These are phyloP conservation scores for Angomonas desouzai DNA, from an alignment of 208 protist species.

Conservation along the genomic window DNA sequence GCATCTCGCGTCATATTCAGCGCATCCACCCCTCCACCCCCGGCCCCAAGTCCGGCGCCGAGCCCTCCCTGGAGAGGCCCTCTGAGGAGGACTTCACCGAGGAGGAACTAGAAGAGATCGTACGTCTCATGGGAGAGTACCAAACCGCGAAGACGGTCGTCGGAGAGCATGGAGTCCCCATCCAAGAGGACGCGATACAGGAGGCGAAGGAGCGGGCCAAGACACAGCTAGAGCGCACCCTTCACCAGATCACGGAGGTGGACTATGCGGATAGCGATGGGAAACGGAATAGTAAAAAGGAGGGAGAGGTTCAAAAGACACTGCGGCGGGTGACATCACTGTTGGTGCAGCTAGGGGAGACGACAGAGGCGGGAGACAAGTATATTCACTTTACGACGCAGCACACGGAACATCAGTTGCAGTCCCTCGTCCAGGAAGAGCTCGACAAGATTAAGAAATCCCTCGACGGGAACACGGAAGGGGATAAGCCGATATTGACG, in stretches of 20 bases:
- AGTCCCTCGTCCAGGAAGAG: conserved; percentile 62
- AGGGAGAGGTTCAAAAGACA: not conserved
- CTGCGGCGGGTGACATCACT: conserved; percentile 29
- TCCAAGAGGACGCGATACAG: not conserved
- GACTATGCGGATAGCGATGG: conserved; percentile 18
- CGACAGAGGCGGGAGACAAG: conserved; percentile 26
- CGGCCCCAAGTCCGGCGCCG: not conserved
- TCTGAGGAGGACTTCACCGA: not conserved
- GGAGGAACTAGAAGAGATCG: conserved; percentile 41
- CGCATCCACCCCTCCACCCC: conserved; percentile 13
- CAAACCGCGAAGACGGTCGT: conserved; percentile 47
- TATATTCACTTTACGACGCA: conserved; percentile 73
- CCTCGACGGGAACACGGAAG: not conserved
- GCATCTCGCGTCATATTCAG: conserved; percentile 18
- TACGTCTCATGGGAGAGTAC: conserved; percentile 59
- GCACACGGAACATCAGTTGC: conserved; percentile 49
- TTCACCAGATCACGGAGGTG: conserved; percentile 2
- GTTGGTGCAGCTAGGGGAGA: conserved; percentile 44
- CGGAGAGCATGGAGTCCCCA: not conserved
- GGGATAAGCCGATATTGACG: conserved; percentile 43
- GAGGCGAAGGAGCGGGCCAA: not conserved
- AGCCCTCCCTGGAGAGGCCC: not conserved
- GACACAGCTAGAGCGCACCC: not conserved
- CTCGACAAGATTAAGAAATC: conserved; percentile 48
- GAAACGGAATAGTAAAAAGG: conserved; percentile 50